Evolutionary conservation across 2,329 filamentous ascomycete genomes (phyloP).

Genomic region (Drechslera avenae): DNA sequence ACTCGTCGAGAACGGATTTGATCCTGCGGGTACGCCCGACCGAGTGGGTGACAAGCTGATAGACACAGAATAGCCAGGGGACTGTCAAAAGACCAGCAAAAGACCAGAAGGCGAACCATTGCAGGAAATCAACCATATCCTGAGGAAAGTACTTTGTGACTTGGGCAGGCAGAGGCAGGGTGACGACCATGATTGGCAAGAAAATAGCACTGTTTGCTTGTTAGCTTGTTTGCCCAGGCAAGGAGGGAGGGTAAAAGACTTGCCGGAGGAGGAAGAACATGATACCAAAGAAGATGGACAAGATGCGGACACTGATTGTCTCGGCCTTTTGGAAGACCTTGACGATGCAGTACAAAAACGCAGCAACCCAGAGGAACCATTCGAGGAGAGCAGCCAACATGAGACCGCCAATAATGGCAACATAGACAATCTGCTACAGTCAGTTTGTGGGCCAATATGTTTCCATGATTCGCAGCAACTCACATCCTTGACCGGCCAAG

Average conservation of each 20-base stretch:
- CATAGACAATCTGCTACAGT: slow-evolving; percentile 75
- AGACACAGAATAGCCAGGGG: slow-evolving; percentile 92
- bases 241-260: slow-evolving; percentile 22
- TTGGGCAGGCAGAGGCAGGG: slow-evolving; percentile 76
- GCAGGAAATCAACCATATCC: slow-evolving; percentile 71
- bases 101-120: slow-evolving; percentile 96
- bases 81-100: slow-evolving; percentile 84
- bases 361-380: slow-evolving; percentile 94
- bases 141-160: slow-evolving; percentile 75
- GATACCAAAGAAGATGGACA: slow-evolving; percentile 76
- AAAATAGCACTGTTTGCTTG: slow-evolving; percentile 71
- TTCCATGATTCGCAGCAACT: slow-evolving; percentile 28
- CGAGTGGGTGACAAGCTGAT: slow-evolving; percentile 85
- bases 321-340: slow-evolving; percentile 92
- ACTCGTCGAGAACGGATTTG: slow-evolving; percentile 81
- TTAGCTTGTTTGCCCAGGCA: background rate
- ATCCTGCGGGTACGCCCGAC: slow-evolving; percentile 81
- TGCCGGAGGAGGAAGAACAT: slow-evolving; percentile 79
- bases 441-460: slow-evolving; percentile 11
- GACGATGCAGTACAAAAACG: slow-evolving; percentile 86
- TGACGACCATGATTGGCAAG: slow-evolving; percentile 92
- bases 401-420: slow-evolving; percentile 76
- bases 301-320: slow-evolving; percentile 77
- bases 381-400: slow-evolving; percentile 87
- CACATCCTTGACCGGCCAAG: slow-evolving; percentile 50